phyloP scores from a whole-genome alignment of 306 rosid genomes.

The Senna tora region DNA sequence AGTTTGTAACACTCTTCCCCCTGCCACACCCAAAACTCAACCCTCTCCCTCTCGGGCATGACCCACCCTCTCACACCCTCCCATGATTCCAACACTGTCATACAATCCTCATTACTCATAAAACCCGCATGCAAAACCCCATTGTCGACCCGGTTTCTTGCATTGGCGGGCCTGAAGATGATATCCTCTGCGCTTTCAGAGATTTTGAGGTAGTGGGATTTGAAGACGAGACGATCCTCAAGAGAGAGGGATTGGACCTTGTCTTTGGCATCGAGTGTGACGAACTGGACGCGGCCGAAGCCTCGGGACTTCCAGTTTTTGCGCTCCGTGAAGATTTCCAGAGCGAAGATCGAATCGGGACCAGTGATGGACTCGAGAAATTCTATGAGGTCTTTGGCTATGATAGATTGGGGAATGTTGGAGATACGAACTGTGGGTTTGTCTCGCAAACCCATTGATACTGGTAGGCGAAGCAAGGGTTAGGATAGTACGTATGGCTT shows the following conservation, averaged over 20 bases:
- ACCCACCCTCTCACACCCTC: constrained; percentile 64
- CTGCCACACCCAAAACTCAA: constrained; percentile 66
- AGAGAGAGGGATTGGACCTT: constrained; percentile 51
- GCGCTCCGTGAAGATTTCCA: constrained; percentile 68
- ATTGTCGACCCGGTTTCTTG: constrained; percentile 46
- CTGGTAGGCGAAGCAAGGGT: neutral
- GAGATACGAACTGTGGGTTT: constrained; percentile 51
- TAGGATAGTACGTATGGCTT: neutral
- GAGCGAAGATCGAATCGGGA: constrained; percentile 67
- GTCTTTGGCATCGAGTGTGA: constrained; percentile 44
- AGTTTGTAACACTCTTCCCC: constrained; percentile 54
- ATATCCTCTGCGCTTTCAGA: constrained; percentile 57
- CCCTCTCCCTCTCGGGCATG: constrained; percentile 69
- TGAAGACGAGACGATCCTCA: constrained; percentile 47
- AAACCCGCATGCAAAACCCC: constrained; percentile 64
- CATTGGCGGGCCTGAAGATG: constrained; percentile 52
- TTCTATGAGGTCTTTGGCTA: constrained; percentile 62
- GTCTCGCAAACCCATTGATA: constrained; percentile 24
- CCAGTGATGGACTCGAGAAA: constrained; percentile 63
- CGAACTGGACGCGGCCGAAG: constrained; percentile 85
- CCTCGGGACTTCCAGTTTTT: constrained; percentile 84
- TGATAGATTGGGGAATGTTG: constrained; percentile 66
- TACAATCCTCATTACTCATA: constrained; percentile 38
- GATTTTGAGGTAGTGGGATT: constrained; percentile 55
- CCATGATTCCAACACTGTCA: constrained; percentile 70